Conservation (phyloP, 371 early-diverging fungal species). For the Mortierella sp. region DNA sequence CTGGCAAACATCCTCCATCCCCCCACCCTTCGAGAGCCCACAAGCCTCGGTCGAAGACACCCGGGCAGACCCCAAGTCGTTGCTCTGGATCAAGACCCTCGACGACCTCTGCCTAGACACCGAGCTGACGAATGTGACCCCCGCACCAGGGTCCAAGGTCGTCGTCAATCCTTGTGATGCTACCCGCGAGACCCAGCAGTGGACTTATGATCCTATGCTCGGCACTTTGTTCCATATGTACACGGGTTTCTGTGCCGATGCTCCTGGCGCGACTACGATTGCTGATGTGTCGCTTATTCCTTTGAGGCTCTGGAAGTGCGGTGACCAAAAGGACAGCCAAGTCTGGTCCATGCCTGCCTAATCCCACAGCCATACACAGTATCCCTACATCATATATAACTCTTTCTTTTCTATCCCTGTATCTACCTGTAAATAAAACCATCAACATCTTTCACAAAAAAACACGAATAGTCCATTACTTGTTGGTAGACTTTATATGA, state of each 20-base stretch:
- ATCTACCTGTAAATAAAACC: neutral
- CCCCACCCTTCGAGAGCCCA: constrained; percentile 27
- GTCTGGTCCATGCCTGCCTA: constrained; percentile 54
- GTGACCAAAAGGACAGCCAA: constrained; percentile 35
- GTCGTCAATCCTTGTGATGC: constrained; percentile 41
- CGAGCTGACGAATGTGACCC: neutral
- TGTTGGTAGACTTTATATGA: neutral
- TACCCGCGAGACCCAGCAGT: constrained; percentile 39
- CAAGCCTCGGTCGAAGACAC: neutral
- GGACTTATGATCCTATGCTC: constrained; percentile 43
- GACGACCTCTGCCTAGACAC: constrained; percentile 41
- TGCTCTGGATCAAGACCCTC: constrained; percentile 46
- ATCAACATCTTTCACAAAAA: too few relatives aligned
- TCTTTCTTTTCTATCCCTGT: neutral
- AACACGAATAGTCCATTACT: too few relatives aligned
- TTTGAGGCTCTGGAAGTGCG: constrained; percentile 39
- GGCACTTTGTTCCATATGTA: constrained; percentile 37
- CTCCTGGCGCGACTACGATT: constrained; percentile 14
- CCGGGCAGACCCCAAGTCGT: constrained; percentile 10
- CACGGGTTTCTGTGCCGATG: constrained; percentile 42
- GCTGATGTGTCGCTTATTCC: neutral
- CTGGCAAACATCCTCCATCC: constrained; percentile 41
- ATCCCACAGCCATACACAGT: neutral
- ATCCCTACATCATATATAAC: neutral
- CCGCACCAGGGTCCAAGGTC: constrained; percentile 17